A percentile compares a stretch with the other conserved stretches of the same genome.
Conservation (phyloP, 495 filamentous ascomycete genomes). For the Baudoinia panamericana region DNA sequence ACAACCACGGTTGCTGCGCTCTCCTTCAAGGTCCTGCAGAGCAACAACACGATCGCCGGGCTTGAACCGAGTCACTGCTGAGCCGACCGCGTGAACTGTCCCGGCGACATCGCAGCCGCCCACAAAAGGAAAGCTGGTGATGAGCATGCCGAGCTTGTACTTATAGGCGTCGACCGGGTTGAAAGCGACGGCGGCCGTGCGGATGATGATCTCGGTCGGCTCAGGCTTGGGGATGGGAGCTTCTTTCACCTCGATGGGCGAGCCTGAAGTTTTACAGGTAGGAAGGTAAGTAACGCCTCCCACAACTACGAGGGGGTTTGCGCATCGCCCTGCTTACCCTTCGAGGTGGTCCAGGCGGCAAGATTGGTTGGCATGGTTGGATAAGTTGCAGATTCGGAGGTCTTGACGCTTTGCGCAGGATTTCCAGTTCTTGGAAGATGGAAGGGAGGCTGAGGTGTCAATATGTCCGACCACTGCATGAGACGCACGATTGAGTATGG, state of each 20-base stretch:
- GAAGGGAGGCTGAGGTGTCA: too few relatives aligned
- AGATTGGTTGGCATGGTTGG: too few relatives aligned
- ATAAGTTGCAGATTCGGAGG: too few relatives aligned
- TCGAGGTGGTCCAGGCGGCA: too few relatives aligned
- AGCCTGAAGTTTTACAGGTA: too few relatives aligned
- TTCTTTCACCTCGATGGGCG: slow-evolving; percentile 27
- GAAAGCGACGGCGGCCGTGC: slow-evolving; percentile 26
- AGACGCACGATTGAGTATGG: too few relatives aligned
- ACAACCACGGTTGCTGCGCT: background rate
- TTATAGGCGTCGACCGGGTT: slow-evolving; percentile 39
- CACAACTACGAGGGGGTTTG: too few relatives aligned
- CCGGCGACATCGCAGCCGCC: slow-evolving; percentile 45
- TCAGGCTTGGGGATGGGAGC: slow-evolving; percentile 26
- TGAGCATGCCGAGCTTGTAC: slow-evolving; percentile 25
- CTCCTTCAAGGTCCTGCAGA: background rate
- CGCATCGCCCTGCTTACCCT: too few relatives aligned
- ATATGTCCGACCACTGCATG: too few relatives aligned
- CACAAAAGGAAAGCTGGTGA: slow-evolving; percentile 36
- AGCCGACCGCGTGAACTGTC: slow-evolving; percentile 37
- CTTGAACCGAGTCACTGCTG: slow-evolving; percentile 33
- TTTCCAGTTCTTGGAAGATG: too few relatives aligned
- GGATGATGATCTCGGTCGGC: slow-evolving; percentile 29
- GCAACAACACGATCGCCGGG: slow-evolving; percentile 35
- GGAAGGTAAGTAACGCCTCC: too few relatives aligned
- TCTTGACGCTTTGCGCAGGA: too few relatives aligned